Conservation (phyloP, 192 early-diverging fungal genomes). For the Gamsiella multidivaricata region DNA sequence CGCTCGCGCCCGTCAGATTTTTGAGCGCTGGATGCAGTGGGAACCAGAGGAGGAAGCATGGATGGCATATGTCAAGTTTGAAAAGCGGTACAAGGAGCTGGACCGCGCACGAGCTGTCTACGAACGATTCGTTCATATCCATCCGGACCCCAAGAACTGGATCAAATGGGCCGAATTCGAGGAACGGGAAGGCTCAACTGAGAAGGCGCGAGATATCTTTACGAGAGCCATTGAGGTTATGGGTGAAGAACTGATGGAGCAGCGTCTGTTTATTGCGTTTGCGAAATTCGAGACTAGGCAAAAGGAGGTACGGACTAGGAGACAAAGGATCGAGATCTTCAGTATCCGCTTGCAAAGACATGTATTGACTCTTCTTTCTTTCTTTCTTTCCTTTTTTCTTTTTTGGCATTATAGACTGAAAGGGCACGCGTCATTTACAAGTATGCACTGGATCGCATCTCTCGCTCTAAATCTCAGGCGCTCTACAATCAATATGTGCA, state of each 20-base stretch:
- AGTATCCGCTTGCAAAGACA: too few species aligned
- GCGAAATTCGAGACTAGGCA: slow-evolving; percentile 93
- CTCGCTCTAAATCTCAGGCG: slow-evolving; percentile 83
- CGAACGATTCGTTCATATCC: slow-evolving; percentile 86
- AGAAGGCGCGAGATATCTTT: slow-evolving; percentile 88
- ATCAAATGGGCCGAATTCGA: slow-evolving; percentile 97
- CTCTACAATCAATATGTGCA: slow-evolving; percentile 94
- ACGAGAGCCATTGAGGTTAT: slow-evolving; percentile 87
- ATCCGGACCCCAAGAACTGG: slow-evolving; percentile 96
- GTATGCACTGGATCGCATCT: slow-evolving; percentile 90
- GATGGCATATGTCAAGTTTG: slow-evolving; percentile 95
- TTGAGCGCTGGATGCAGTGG: slow-evolving; percentile 99
- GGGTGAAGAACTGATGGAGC: slow-evolving; percentile 92
- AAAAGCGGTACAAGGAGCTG: slow-evolving; percentile 86
- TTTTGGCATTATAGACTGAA: slow-evolving; percentile 65
- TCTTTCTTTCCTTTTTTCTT: neutral
- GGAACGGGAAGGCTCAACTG: slow-evolving; percentile 80
- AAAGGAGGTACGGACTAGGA: slow-evolving; percentile 71
- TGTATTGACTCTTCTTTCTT: neutral
- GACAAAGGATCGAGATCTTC: too few species aligned
- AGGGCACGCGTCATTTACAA: slow-evolving; percentile 96
- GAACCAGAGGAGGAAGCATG: slow-evolving; percentile 93
- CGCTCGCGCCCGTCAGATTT: slow-evolving; percentile 88
- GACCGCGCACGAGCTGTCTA: slow-evolving; percentile 85
- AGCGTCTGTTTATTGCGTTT: slow-evolving; percentile 95